phyloP scores from a whole-genome alignment of 192 early-diverging fungal genomes.

The Backusella westeae region DNA sequence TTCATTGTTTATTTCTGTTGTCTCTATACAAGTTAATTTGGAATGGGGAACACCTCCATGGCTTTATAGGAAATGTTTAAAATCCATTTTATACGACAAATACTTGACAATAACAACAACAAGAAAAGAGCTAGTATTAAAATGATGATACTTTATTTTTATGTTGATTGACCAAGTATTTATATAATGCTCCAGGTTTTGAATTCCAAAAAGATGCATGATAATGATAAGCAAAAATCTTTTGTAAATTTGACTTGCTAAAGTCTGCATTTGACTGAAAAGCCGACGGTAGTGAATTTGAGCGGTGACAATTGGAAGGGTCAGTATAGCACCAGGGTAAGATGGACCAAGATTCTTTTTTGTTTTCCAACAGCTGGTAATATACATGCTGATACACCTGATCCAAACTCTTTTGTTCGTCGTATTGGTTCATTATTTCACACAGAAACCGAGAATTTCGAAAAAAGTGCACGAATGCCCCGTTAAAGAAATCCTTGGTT shows the following conservation, averaged over 20 bases:
- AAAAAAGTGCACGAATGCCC: constrained; percentile 26
- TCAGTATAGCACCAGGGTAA: constrained; percentile 43
- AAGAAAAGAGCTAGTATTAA: neutral
- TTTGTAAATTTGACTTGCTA: neutral
- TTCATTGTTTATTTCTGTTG: no score
- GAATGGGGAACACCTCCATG: no score
- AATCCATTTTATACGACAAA: no score
- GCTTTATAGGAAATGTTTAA: no score
- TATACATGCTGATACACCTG: constrained; percentile 25
- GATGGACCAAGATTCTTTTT: constrained; percentile 25
- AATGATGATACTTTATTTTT: neutral
- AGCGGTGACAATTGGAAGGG: constrained; percentile 20
- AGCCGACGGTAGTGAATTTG: constrained; percentile 25
- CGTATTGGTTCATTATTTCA: constrained; percentile 22
- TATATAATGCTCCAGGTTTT: constrained; percentile 1
- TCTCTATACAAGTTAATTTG: neutral
- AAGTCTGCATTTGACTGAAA: neutral
- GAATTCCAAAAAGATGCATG: constrained; percentile 14
- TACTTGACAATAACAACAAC: neutral
- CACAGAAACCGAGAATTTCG: constrained; percentile 30
- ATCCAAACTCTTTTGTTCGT: neutral
- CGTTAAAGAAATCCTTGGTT: neutral
- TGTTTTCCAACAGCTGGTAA: constrained; percentile 26
- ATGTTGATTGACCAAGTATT: constrained; percentile 12
- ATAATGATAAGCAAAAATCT: constrained; percentile 26